A percentile compares a stretch with the other conserved stretches of the same genome.
These are phyloP conservation scores for Pistacia vera DNA, from an alignment of 345 rosid species.

Conservation along the genomic window DNA sequence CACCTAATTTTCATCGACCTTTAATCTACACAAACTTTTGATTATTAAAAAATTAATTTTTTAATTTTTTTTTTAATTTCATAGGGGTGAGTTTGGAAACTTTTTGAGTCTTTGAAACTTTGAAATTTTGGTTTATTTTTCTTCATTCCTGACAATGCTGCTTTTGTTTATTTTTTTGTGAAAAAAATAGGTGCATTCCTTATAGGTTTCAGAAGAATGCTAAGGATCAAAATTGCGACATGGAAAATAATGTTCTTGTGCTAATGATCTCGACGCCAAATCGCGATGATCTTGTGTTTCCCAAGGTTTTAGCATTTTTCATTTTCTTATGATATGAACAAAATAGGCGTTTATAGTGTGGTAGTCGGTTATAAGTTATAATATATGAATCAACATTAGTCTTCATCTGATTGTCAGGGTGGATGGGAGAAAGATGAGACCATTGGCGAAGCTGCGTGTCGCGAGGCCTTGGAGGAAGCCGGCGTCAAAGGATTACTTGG, in stretches of 20 bases:
- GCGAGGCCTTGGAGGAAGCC: slow-evolving; percentile 47
- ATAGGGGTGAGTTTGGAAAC: not conserved
- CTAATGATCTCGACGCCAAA: slow-evolving; percentile 66
- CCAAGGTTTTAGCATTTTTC: slow-evolving; percentile 33
- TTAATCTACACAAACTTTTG: too few relatives aligned
- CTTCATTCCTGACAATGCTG: not conserved
- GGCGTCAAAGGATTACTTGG: slow-evolving; percentile 39
- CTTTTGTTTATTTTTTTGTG: not conserved
- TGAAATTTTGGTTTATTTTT: too few relatives aligned
- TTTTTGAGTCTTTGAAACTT: too few relatives aligned
- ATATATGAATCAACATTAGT: not conserved
- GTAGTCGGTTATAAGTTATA: not conserved
- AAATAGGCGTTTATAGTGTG: not conserved
- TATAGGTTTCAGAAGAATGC: slow-evolving; percentile 33
- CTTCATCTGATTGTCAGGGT: slow-evolving; percentile 27
- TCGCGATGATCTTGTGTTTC: slow-evolving; percentile 54
- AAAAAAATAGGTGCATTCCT: slow-evolving; percentile 48
- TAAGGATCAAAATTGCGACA: slow-evolving; percentile 13
- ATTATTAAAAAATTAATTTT: too few relatives aligned
- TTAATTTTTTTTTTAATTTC: too few relatives aligned
- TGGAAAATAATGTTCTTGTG: slow-evolving; percentile 32
- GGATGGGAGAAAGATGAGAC: slow-evolving; percentile 53
- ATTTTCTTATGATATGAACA: not conserved
- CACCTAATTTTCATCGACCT: not conserved
- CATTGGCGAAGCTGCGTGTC: slow-evolving; percentile 33